Evolutionary conservation across 345 rosid genomes (phyloP).

Genomic region (Litchi chinensis): DNA sequence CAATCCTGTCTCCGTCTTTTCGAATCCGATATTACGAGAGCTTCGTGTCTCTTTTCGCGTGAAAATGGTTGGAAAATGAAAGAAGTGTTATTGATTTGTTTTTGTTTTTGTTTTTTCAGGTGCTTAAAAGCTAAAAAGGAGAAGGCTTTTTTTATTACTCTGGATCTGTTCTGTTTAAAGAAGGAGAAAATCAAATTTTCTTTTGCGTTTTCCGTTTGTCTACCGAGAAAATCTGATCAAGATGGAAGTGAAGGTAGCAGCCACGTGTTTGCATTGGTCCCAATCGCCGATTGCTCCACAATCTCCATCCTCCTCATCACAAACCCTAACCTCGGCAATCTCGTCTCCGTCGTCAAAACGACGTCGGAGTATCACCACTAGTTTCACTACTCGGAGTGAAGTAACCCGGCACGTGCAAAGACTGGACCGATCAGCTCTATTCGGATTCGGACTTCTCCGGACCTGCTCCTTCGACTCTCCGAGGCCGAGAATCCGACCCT

Average conservation of each 20-base stretch:
- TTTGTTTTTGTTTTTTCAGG: slow-evolving; percentile 31
- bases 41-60: not conserved
- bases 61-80: not conserved
- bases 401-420: slow-evolving; percentile 39
- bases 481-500: slow-evolving; percentile 26
- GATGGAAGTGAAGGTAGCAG: slow-evolving; percentile 73
- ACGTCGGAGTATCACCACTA: slow-evolving; percentile 40
- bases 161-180: slow-evolving; percentile 20
- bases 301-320: slow-evolving; percentile 54
- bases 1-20: not conserved
- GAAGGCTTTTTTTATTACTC: not conserved
- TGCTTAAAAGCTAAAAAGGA: slow-evolving; percentile 15
- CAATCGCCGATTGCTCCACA: slow-evolving; percentile 50
- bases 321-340: slow-evolving; percentile 56
- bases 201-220: not conserved
- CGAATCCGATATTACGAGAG: slow-evolving; percentile 33
- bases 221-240: not conserved
- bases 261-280: slow-evolving; percentile 60
- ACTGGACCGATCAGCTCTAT: slow-evolving; percentile 49
- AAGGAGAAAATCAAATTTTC: not conserved
- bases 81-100: not conserved
- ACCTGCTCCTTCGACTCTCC: slow-evolving; percentile 50
- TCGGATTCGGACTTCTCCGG: slow-evolving; percentile 42
- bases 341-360: slow-evolving; percentile 58
- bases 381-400: slow-evolving; percentile 27